Evolutionary conservation across 225 moss, liverwort and hornwort species (phyloP), one percentile per base, ranked within the genome.

Genomic region (Polytrichum commune): DNA sequence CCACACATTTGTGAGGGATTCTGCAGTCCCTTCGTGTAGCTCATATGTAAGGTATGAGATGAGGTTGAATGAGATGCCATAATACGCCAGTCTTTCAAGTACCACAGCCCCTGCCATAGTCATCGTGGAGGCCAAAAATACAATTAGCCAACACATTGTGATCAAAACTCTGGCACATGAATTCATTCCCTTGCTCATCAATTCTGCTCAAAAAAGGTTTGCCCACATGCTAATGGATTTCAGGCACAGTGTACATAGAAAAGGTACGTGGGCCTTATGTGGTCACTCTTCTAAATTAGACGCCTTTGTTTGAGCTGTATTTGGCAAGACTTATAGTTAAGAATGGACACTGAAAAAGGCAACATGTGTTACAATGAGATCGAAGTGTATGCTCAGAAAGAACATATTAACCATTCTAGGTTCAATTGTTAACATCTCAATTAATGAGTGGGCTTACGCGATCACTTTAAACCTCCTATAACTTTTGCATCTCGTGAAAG

Each of bases 1-100:
- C 65, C 78, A 84, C 27, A 81, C 80, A 23, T 72, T 83, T 4
- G 76, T 83, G 28, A 83, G 64, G 5, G 89, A 80, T 20, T 82
- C 67, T 1, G 78, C 82, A 26, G 68, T 77, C 53, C 86, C 82
- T 72, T 84, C 67, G 66, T 85, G 89, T 13, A 91, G 81, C 73
- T 75, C 71, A 16, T 29, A n/a, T 18, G 79, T 76, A 69, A 89
- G 77, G 76, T 85, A 89, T 13, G 89, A 80, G 18, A 86, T 23
- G 22, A 91, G 78, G 54, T 86, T 89, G 62, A 77, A 64, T 1
- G 86, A 54, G 54, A 91, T 69, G 28, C 82, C 84, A 0, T 84
- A 84, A 66, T 72, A 81, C 18, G 80, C 67, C 73, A 89, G 13
- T 27, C 80, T 73, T n/a, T 91, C 89, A 20, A 78, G 77, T 25